Evolutionary conservation across 2,329 filamentous ascomycete genomes (phyloP).

Genomic region (Aureobasidium uvarum): DNA sequence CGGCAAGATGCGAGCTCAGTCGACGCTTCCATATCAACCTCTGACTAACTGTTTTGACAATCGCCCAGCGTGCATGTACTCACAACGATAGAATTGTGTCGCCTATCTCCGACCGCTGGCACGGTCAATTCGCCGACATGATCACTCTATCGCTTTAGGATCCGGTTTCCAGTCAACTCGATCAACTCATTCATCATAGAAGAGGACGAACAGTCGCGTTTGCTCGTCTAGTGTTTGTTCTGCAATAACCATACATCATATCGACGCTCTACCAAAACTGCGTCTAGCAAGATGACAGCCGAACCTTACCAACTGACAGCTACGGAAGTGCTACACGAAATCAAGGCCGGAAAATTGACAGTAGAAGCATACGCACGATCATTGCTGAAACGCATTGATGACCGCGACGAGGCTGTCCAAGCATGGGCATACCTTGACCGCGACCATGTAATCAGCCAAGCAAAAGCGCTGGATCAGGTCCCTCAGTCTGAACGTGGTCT

Average conservation of each 20-base stretch:
- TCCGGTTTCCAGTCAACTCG: too few species aligned
- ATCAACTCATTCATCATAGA: neutral
- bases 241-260: neutral
- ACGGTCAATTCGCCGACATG: neutral
- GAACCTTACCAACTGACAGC: slow-evolving; percentile 44
- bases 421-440: slow-evolving; percentile 54
- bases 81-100: neutral
- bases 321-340: slow-evolving; percentile 42
- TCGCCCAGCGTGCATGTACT: neutral
- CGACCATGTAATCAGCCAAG: slow-evolving; percentile 51
- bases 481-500: slow-evolving; percentile 52
- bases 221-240: too few species aligned
- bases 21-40: neutral
- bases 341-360: slow-evolving; percentile 46
- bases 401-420: slow-evolving; percentile 48
- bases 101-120: neutral
- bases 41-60: neutral
- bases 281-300: neutral
- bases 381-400: slow-evolving; percentile 48
- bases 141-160: neutral
- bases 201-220: neutral
- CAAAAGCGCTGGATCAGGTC: slow-evolving; percentile 52
- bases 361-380: slow-evolving; percentile 52
- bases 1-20: neutral
- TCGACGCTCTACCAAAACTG: neutral